Evolutionary conservation across 257 asterid species (phyloP).

Genomic region (Echium plantagineum): DNA sequence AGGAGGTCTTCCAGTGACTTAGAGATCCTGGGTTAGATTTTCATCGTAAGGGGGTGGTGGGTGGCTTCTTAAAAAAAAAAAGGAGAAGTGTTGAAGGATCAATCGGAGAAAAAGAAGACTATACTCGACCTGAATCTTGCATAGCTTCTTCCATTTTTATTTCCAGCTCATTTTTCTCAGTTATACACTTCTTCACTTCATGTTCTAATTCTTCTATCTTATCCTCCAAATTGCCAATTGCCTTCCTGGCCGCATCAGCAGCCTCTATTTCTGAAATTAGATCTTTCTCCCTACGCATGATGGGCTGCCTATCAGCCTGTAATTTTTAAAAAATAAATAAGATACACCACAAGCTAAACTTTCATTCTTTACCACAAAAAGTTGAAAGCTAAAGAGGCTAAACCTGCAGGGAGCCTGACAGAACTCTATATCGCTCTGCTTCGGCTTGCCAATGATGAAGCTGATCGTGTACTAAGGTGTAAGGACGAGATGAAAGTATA

Average conservation of each 20-base stretch:
- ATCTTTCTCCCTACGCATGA: slow-evolving; percentile 74
- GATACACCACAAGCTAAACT: slow-evolving; percentile 16
- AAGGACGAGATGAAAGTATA: slow-evolving; percentile 66
- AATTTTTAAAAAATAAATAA: not conserved
- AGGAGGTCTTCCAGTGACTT: no score
- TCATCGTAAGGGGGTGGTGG: no score
- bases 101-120: slow-evolving; percentile 13
- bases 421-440: slow-evolving; percentile 61
- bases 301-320: slow-evolving; percentile 82
- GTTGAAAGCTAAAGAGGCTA: slow-evolving; percentile 20
- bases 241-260: slow-evolving; percentile 50
- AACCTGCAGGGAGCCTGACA: slow-evolving; percentile 75
- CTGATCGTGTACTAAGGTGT: slow-evolving; percentile 70
- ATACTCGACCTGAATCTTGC: slow-evolving; percentile 72
- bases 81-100: slow-evolving; percentile 9
- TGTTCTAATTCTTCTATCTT: slow-evolving; percentile 64
- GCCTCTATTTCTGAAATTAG: slow-evolving; percentile 50
- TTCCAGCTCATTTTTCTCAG: slow-evolving; percentile 74
- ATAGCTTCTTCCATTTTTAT: slow-evolving; percentile 77
- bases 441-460: slow-evolving; percentile 82
- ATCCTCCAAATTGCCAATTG: slow-evolving; percentile 46
- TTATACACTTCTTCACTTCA: slow-evolving; percentile 47
- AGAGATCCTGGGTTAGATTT: no score
- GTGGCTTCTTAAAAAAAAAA: slow-evolving; percentile 13
- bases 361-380: not conserved